Conservation (phyloP, 805 yeast genomes). For the Candida arabinofermentans region DNA sequence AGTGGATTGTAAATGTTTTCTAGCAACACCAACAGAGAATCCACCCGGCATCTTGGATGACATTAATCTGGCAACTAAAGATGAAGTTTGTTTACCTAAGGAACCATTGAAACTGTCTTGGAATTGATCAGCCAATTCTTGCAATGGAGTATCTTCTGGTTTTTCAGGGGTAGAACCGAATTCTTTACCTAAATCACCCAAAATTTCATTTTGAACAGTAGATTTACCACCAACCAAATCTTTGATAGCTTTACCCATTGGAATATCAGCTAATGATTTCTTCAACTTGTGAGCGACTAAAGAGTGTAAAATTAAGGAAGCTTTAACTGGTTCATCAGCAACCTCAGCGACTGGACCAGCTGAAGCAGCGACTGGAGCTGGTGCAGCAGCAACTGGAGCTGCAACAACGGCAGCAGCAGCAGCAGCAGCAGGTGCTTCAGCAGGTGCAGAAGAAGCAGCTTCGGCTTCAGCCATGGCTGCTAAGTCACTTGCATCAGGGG, state of each 20-base stretch:
- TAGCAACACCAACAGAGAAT: slow-evolving; percentile 83
- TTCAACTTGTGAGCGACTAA: slow-evolving; percentile 94
- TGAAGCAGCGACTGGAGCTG: slow-evolving; percentile 63
- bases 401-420: slow-evolving; percentile 56
- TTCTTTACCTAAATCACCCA: slow-evolving; percentile 98
- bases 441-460: slow-evolving; percentile 26
- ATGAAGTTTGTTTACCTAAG: slow-evolving; percentile 89
- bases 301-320: slow-evolving; percentile 76
- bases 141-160: slow-evolving; percentile 97
- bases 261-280: slow-evolving; percentile 80
- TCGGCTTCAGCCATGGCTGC: slow-evolving; percentile 35
- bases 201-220: slow-evolving; percentile 95
- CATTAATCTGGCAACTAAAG: slow-evolving; percentile 85
- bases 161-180: slow-evolving; percentile 98
- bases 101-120: slow-evolving; percentile 87
- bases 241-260: slow-evolving; percentile 90
- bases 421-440: slow-evolving; percentile 36
- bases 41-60: slow-evolving; percentile 99
- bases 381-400: slow-evolving; percentile 55
- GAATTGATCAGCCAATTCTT: slow-evolving; percentile 92
- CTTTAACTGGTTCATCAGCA: slow-evolving; percentile 88
- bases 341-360: slow-evolving; percentile 80
- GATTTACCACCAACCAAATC: slow-evolving; percentile 98
- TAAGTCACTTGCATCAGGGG: slow-evolving; percentile 68
- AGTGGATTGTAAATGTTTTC: slow-evolving; percentile 86